Evolutionary conservation across 164 flowering plant species (phyloP).

Genomic region (Akebia trifoliata): DNA sequence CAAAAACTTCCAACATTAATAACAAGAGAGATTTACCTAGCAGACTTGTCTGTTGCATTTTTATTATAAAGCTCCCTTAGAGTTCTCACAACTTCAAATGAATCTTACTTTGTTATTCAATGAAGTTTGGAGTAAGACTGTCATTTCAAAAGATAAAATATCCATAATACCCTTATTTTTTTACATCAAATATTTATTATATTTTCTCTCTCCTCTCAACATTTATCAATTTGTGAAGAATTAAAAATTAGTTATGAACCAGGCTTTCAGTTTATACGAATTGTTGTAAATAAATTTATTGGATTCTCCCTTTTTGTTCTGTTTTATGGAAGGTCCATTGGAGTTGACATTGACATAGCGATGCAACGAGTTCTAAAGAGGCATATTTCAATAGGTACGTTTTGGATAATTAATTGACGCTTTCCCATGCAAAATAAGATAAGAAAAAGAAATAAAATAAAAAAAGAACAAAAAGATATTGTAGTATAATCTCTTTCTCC

Average conservation of each 20-base stretch:
- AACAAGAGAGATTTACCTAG: too few relatives aligned
- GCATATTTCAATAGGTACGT: slow-evolving; percentile 67
- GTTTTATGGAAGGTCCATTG: slow-evolving; percentile 60
- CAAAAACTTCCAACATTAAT: too few relatives aligned
- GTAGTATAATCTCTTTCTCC: neutral
- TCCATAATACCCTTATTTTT: too few relatives aligned
- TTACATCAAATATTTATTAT: too few relatives aligned
- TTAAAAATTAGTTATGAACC: neutral
- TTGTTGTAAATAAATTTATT: neutral
- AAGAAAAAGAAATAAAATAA: neutral
- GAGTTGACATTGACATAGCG: slow-evolving; percentile 63
- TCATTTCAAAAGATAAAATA: too few relatives aligned
- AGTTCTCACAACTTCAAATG: too few relatives aligned
- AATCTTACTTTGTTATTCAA: too few relatives aligned
- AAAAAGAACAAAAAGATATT: neutral
- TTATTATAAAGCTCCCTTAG: too few relatives aligned
- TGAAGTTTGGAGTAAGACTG: too few relatives aligned
- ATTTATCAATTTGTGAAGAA: too few relatives aligned
- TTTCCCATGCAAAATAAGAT: neutral
- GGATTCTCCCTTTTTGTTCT: neutral
- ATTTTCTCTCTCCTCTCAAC: too few relatives aligned
- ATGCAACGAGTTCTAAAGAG: slow-evolving; percentile 75
- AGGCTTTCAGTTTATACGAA: neutral
- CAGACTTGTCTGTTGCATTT: too few relatives aligned
- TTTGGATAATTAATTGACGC: neutral